Percentiles rank a stretch among this genome's conserved stretches.
phyloP scores from a whole-genome alignment of 768 basidiomycete species.

The Asterophora lycoperdoides region DNA sequence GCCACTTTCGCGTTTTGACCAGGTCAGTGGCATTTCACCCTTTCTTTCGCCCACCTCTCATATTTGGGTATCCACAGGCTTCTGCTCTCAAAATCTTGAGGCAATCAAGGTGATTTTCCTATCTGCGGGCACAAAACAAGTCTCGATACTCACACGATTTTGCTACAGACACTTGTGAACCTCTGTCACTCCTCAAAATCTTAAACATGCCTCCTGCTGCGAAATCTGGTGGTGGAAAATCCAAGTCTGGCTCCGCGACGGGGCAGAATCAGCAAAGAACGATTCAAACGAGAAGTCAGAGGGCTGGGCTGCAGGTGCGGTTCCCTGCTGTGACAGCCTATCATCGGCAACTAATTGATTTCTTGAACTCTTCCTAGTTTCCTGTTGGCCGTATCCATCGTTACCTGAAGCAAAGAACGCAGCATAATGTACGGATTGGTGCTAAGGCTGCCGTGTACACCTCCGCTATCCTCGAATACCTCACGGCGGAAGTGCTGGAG shows the following conservation, averaged over 20 bases:
- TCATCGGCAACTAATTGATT: background rate
- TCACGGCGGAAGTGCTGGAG: conserved; percentile 94
- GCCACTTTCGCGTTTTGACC: conserved; percentile 30
- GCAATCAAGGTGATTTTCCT: conserved; percentile 17
- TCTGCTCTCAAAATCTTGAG: background rate
- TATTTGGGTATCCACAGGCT: background rate
- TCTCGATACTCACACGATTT: background rate
- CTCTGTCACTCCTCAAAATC: background rate
- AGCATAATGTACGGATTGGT: conserved; percentile 92
- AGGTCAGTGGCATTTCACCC: conserved; percentile 13
- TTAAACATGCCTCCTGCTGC: conserved; percentile 43
- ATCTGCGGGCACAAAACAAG: background rate
- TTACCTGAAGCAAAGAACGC: conserved; percentile 87
- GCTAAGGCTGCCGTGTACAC: conserved; percentile 98
- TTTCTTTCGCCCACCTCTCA: background rate
- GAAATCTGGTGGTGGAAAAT: conserved; percentile 62
- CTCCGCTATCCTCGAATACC: conserved; percentile 92
- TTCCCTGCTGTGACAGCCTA: background rate
- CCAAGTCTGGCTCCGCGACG: conserved; percentile 43
- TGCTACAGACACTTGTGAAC: background rate
- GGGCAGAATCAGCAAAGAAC: conserved; percentile 32
- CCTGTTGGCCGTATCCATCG: conserved; percentile 97
- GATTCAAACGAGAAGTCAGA: conserved; percentile 71
- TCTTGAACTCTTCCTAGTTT: conserved; percentile 51
- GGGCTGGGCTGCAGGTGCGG: conserved; percentile 81